Percentiles rank a stretch among this genome's conserved stretches.
Conservation (phyloP, 163 green algal species). For the Chloroidium sp. region DNA sequence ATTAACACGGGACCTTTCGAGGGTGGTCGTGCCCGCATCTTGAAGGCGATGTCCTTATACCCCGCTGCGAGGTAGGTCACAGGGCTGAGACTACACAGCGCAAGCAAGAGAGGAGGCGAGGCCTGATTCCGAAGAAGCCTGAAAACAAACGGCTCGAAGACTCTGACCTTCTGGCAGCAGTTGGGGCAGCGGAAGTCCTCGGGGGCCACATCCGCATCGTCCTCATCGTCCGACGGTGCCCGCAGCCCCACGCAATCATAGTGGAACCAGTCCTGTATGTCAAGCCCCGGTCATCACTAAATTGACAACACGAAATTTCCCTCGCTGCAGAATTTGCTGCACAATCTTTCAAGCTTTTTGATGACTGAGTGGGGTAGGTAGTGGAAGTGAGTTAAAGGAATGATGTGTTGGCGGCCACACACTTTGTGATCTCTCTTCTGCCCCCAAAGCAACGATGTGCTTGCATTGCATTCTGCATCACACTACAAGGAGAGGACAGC, state of each 20-base stretch:
- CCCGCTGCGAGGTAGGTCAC: not conserved
- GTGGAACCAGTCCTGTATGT: constrained; percentile 33
- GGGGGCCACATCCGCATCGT: constrained; percentile 31
- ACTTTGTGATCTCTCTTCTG: too few relatives aligned
- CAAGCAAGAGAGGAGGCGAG: too few relatives aligned
- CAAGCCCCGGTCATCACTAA: not conserved
- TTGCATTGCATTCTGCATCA: too few relatives aligned
- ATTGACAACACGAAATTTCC: not conserved
- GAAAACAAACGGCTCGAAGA: not conserved
- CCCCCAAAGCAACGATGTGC: too few relatives aligned
- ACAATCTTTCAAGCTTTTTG: not conserved
- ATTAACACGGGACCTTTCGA: too few relatives aligned
- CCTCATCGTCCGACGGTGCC: constrained; percentile 15
- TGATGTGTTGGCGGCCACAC: too few relatives aligned
- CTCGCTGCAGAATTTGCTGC: not conserved
- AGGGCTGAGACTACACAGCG: not conserved
- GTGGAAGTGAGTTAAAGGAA: too few relatives aligned
- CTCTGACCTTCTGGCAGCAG: constrained; percentile 33
- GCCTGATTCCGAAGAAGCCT: not conserved
- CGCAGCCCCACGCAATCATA: constrained; percentile 40
- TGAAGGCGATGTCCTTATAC: too few relatives aligned
- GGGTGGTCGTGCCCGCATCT: too few relatives aligned
- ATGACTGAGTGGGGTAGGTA: too few relatives aligned
- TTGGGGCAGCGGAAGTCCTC: constrained; percentile 37
- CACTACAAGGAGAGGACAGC: too few relatives aligned